These are phyloP conservation scores for Euphorbia corollata DNA, from an alignment of 441 rosid genomes.

Conservation along the genomic window DNA sequence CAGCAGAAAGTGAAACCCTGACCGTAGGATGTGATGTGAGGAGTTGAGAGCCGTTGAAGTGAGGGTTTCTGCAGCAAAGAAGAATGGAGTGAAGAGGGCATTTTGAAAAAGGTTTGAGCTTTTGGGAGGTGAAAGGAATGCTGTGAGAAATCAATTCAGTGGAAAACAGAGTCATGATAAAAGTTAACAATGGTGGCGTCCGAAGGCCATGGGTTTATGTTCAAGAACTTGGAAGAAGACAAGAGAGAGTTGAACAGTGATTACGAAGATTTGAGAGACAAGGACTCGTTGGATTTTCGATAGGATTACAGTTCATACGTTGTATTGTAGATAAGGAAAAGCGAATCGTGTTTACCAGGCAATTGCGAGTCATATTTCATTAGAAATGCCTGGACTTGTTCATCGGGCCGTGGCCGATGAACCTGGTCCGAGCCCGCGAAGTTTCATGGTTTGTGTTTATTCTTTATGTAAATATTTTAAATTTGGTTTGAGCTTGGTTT, in stretches of 20 bases:
- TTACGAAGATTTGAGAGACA: background rate
- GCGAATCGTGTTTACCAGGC: too few relatives aligned
- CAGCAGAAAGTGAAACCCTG: conserved; percentile 25
- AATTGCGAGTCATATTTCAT: too few relatives aligned
- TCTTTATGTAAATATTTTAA: too few relatives aligned
- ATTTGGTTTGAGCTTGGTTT: too few relatives aligned
- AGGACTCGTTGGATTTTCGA: background rate
- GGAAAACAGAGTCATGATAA: conserved; percentile 34
- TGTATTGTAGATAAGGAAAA: conserved; percentile 14
- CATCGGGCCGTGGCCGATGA: too few relatives aligned
- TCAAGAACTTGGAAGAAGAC: background rate
- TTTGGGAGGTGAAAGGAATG: conserved; percentile 22
- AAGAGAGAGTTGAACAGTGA: background rate
- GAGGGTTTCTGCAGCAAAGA: conserved; percentile 28
- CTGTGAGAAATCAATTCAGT: conserved; percentile 26
- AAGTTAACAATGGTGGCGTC: conserved; percentile 8
- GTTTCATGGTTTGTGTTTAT: too few relatives aligned
- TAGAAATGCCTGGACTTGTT: too few relatives aligned
- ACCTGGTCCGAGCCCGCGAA: too few relatives aligned
- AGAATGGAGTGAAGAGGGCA: conserved; percentile 20
- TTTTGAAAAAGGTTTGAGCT: conserved; percentile 29
- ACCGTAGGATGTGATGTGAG: conserved; percentile 23
- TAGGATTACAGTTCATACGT: conserved; percentile 6
- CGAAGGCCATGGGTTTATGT: conserved; percentile 15
- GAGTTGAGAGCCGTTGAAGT: conserved; percentile 17